phyloP scores from a whole-genome alignment of 1,284 basidiomycete species.

The Wolfiporia cocos region DNA sequence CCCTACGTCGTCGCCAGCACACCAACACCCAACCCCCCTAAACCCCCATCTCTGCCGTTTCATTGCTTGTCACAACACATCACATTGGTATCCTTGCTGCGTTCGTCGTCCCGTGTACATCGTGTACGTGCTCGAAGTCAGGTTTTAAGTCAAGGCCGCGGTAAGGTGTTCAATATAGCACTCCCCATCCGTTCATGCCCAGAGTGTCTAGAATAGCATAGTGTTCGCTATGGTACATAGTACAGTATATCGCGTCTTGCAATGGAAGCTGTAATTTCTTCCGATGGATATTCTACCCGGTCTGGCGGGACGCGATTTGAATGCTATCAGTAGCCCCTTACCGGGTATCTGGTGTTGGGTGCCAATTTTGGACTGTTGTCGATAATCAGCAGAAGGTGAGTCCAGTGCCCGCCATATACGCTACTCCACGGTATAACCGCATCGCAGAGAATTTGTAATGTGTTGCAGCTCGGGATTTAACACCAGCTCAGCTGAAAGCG shows the following conservation, averaged over 20 bases:
- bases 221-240: constrained; percentile 6
- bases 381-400: no score
- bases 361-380: no score
- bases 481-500: no score
- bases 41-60: neutral
- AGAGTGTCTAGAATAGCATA: constrained; percentile 10
- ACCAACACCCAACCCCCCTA: neutral
- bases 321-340: no score
- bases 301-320: neutral
- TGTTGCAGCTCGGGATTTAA: no score
- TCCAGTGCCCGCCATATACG: no score
- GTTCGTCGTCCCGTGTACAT: constrained; percentile 2
- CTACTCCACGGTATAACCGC: no score
- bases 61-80: constrained; percentile 2
- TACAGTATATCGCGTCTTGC: constrained; percentile 6
- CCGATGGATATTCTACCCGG: no score
- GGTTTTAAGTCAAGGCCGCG: neutral
- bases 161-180: neutral
- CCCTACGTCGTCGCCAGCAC: neutral
- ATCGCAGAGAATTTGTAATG: no score
- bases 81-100: neutral
- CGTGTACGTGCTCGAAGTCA: neutral
- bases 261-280: constrained; percentile 3
- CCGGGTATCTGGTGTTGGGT: no score
- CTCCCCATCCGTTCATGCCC: neutral